Evolutionary conservation across 345 rosid genomes (phyloP).

Genomic region (Pelargonium nanum): DNA sequence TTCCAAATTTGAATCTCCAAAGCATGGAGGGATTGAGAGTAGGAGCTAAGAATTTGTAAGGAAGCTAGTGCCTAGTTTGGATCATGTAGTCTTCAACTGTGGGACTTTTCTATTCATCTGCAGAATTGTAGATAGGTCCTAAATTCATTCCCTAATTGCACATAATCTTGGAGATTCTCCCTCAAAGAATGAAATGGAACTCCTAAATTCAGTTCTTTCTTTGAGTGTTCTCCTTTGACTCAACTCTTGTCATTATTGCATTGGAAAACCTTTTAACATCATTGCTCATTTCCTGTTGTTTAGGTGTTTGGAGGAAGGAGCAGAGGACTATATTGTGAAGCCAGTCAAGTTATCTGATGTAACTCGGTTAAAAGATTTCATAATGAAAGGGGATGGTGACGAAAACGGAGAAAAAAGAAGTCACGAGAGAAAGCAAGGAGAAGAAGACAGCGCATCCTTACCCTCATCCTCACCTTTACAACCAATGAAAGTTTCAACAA

Average conservation of each 20-base stretch:
- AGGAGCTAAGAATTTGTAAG: neutral
- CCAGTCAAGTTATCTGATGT: conserved; percentile 79
- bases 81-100: too few species aligned
- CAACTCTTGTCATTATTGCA: neutral
- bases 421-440: conserved; percentile 35
- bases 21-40: neutral
- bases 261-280: neutral
- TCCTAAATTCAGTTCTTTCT: too few species aligned
- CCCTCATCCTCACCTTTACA: neutral
- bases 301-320: conserved; percentile 93
- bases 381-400: conserved; percentile 35
- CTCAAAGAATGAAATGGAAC: too few species aligned
- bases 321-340: conserved; percentile 74
- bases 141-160: too few species aligned
- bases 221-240: too few species aligned
- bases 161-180: too few species aligned
- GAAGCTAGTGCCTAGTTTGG: neutral
- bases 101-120: too few species aligned
- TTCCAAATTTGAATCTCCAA: too few species aligned
- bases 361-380: conserved; percentile 42
- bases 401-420: conserved; percentile 14
- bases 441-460: neutral
- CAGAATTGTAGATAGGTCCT: too few species aligned
- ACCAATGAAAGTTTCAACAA: neutral
- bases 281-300: neutral